A percentile compares a stretch with the other conserved stretches of the same genome.
phyloP scores from a whole-genome alignment of 352 stramenopile genomes.

The Phytophthora agathidicida region DNA sequence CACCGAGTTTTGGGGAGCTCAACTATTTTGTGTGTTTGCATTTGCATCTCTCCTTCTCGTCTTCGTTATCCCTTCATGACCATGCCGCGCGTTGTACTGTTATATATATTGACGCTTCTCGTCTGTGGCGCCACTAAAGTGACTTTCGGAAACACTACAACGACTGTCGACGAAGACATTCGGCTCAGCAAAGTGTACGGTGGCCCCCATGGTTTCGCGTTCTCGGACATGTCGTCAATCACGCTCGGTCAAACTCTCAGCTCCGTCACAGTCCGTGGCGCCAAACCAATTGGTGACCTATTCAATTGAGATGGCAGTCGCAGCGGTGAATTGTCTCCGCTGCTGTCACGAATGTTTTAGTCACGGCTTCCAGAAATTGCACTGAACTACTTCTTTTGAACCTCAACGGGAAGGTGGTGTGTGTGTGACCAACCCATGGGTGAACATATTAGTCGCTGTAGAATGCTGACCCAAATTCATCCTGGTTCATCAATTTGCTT shows the following conservation, averaged over 20 bases:
- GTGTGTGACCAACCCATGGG: too few species aligned
- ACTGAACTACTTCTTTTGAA: too few species aligned
- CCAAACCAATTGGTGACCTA: conserved; percentile 8
- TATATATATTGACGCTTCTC: neutral
- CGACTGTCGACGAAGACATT: neutral
- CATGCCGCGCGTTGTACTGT: conserved; percentile 7
- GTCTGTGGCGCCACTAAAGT: neutral
- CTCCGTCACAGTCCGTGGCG: conserved; percentile 1
- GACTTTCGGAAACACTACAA: neutral
- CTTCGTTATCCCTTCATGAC: too few species aligned
- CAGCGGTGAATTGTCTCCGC: too few species aligned
- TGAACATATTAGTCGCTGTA: too few species aligned
- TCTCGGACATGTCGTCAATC: neutral
- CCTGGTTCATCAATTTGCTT: too few species aligned
- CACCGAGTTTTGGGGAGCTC: too few species aligned
- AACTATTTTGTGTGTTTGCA: neutral
- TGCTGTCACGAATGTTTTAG: too few species aligned
- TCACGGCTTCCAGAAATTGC: too few species aligned
- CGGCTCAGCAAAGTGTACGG: neutral
- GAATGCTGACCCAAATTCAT: too few species aligned
- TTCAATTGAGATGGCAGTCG: too few species aligned
- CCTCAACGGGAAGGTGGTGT: too few species aligned
- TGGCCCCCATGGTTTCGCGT: neutral
- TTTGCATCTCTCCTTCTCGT: neutral
- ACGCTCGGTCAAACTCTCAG: neutral